Base-by-base conservation (phyloP, 805 yeast species). In the Lachancea mirantina region DNA sequence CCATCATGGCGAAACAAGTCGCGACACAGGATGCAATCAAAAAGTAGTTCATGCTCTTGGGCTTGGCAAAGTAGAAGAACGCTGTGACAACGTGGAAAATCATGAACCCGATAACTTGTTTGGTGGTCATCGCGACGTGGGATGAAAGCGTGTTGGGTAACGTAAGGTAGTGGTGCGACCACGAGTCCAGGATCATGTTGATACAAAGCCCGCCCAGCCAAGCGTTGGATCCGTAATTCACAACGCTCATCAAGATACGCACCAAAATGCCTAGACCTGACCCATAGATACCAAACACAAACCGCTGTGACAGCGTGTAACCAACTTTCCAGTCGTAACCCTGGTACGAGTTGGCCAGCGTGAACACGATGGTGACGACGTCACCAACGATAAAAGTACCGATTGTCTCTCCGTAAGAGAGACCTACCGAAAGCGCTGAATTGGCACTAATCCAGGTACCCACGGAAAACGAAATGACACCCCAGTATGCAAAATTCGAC, bases 261-360 rank as follows among this genome's bases (percentile, higher is more conserved):
- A 64, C 58, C 14, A 56, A 26, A 14, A 68, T 59, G 13, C 67
- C 69, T 8, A 66, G 28, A 6, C 47, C 48, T 2, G 66, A 60
- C 4, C 71, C 71, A 35, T 57, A 49, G 16, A 68, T 61, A 14
- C 74, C 75, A 49, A 68, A 70, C 2, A 63, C 60, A 19, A 67
- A 56, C 46, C 75, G 51, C 42, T 65, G 72, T 6, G 65, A 55
- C 14, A 68, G 33, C 1, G 75, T 65, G 42, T 57, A 68, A 7
- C 73, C 73, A 26, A 68, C 62, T 47, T 70, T 74, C 57, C 65
- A 71, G 28, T 68, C 64, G 11, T 54, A 47, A 26, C 78, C 78
- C 0, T 69, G 72, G 31, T 57, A 61, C 13, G 72, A 64, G 45
- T 69, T 70, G 8, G 68, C 60, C 23, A 67, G 42, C 10, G 76